Evolutionary conservation across 192 early-diverging fungal genomes (phyloP).

Genomic region (Coemansia sp.): DNA sequence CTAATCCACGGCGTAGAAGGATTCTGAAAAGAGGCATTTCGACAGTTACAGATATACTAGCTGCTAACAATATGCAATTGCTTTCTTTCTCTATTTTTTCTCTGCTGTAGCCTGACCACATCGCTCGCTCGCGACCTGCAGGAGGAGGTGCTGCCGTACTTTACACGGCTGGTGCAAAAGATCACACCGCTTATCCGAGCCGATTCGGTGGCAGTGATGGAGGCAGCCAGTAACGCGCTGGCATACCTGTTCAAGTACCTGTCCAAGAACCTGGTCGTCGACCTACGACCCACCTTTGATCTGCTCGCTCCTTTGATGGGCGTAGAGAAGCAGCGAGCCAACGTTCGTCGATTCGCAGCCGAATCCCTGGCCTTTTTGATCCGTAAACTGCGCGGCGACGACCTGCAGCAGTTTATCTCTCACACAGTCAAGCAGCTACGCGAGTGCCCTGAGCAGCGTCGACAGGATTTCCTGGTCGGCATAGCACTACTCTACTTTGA

Average conservation of each 20-base stretch:
- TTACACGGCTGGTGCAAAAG: slow-evolving; percentile 58
- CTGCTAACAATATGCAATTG: slow-evolving; percentile 1
- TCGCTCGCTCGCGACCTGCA: slow-evolving; percentile 88
- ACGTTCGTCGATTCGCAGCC: slow-evolving; percentile 84
- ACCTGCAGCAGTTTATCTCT: slow-evolving; percentile 57
- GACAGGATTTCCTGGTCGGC: slow-evolving; percentile 64
- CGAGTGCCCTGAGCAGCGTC: slow-evolving; percentile 19
- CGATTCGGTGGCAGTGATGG: slow-evolving; percentile 69
- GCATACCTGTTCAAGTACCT: slow-evolving; percentile 92
- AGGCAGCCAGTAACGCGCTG: slow-evolving; percentile 82
- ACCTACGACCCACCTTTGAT: slow-evolving; percentile 73
- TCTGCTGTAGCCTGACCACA: slow-evolving; percentile 59
- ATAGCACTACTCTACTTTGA: slow-evolving; percentile 81
- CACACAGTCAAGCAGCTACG: slow-evolving; percentile 57
- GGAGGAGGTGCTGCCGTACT: slow-evolving; percentile 82
- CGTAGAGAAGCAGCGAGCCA: slow-evolving; percentile 61
- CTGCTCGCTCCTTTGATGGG: slow-evolving; percentile 73
- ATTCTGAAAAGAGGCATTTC: too few relatives aligned
- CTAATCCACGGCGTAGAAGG: too few relatives aligned
- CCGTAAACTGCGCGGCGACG: slow-evolving; percentile 65
- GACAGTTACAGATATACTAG: too few relatives aligned
- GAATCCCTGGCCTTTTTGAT: slow-evolving; percentile 90
- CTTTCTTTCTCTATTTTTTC: background rate
- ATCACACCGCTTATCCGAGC: slow-evolving; percentile 66
- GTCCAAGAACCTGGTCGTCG: slow-evolving; percentile 60